phyloP scores from a whole-genome alignment of 2,329 filamentous ascomycete genomes.

The Claviceps sp. region DNA sequence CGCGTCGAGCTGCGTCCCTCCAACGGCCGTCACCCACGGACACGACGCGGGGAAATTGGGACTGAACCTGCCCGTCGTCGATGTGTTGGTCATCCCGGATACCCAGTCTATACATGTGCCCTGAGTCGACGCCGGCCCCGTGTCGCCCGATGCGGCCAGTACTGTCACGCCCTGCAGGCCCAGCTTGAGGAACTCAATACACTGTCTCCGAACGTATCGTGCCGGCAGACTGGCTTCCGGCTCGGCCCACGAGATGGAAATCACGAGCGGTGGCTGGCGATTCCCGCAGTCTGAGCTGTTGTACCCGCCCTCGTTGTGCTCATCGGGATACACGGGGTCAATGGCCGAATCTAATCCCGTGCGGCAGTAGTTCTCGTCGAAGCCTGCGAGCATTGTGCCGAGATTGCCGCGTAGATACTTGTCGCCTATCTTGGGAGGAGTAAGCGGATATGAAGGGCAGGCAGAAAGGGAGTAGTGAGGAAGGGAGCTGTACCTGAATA shows the following conservation, averaged over 20 bases:
- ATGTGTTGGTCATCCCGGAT: conserved; percentile 16
- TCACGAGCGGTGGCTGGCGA: not conserved
- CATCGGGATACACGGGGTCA: not conserved
- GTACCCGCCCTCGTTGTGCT: not conserved
- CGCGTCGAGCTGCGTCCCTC: conserved; percentile 31
- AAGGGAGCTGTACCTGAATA: not conserved
- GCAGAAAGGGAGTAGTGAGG: not conserved
- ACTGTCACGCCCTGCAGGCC: conserved; percentile 53
- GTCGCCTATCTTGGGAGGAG: not conserved
- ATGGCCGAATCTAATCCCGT: not conserved
- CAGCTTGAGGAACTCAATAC: conserved; percentile 25
- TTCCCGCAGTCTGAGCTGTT: not conserved
- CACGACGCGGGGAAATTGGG: conserved; percentile 26
- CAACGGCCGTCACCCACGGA: conserved; percentile 50
- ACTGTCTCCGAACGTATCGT: not conserved
- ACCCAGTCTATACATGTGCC: not conserved
- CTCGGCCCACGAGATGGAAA: not conserved
- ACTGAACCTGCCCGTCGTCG: conserved; percentile 22
- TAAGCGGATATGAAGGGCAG: not conserved
- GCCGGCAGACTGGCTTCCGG: not conserved
- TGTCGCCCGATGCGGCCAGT: conserved; percentile 50
- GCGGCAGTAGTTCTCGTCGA: not conserved
- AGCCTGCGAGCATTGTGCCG: not conserved
- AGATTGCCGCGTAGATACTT: not conserved
- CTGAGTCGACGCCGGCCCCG: conserved; percentile 16